A percentile compares a stretch with the other conserved stretches of the same genome.
Conservation (phyloP, 73 alveolate species). For the Tetrahymena malaccensis region DNA sequence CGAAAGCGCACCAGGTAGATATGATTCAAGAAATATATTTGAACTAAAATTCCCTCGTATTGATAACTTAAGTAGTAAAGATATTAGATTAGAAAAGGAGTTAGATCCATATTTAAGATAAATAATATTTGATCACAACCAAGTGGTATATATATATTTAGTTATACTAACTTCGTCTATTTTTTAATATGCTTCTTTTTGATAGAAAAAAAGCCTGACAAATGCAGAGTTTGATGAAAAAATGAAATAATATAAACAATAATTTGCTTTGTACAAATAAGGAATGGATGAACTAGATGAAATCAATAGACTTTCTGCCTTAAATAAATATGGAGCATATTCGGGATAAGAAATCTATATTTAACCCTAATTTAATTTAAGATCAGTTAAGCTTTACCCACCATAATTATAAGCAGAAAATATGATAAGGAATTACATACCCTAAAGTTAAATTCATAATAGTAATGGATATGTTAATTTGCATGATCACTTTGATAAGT, state of each 20-base stretch:
- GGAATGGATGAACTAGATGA: background rate
- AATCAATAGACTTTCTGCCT: background rate
- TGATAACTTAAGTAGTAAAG: background rate
- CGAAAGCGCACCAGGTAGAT: background rate
- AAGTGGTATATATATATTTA: background rate
- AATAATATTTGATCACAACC: background rate
- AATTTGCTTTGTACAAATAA: background rate
- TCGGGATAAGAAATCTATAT: background rate
- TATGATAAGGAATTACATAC: background rate
- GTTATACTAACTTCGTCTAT: background rate
- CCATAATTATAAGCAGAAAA: background rate
- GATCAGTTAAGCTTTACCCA: background rate
- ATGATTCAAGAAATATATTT: background rate
- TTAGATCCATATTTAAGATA: background rate
- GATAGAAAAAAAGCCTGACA: background rate
- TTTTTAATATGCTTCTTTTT: background rate
- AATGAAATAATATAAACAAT: background rate
- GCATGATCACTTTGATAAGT: background rate
- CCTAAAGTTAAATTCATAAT: background rate
- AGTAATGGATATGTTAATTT: background rate
- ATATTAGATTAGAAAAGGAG: background rate
- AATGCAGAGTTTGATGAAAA: background rate
- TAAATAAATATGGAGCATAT: background rate
- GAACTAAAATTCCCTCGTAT: background rate
- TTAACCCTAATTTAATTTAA: background rate